A percentile compares a stretch with the other conserved stretches of the same genome.
These are phyloP conservation scores for Ceratobasidium sp. DNA, from an alignment of 1,284 basidiomycete genomes.

Conservation along the genomic window DNA sequence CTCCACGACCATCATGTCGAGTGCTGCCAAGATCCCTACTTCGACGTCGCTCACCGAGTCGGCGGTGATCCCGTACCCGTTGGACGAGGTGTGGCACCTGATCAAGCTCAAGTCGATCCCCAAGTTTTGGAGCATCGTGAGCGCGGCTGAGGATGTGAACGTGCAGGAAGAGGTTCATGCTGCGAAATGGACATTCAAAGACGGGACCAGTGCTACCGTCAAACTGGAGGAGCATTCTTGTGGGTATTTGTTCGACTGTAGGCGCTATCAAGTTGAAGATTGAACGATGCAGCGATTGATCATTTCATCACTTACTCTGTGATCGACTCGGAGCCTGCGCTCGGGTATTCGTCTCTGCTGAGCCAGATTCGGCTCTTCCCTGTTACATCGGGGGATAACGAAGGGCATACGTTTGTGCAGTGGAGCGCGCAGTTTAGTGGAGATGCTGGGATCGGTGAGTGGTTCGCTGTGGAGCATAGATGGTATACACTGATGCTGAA, in stretches of 20 bases:
- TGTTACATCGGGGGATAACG: conserved; percentile 19
- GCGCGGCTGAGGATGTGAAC: conserved; percentile 30
- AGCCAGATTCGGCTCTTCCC: conserved; percentile 36
- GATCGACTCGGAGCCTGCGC: conserved; percentile 25
- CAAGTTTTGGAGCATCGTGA: conserved; percentile 29
- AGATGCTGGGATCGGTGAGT: conserved; percentile 32
- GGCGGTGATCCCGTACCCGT: conserved; percentile 28
- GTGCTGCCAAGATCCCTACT: conserved; percentile 5
- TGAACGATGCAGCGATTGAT: conserved; percentile 14
- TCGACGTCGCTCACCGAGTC: conserved; percentile 32
- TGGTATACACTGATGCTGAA: background rate
- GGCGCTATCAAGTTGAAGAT: background rate
- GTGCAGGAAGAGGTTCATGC: conserved; percentile 23
- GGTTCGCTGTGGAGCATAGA: background rate
- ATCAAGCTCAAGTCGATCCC: conserved; percentile 38
- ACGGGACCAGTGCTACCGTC: conserved; percentile 12
- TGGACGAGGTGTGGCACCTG: conserved; percentile 32
- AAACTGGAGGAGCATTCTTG: conserved; percentile 36
- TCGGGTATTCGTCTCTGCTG: conserved; percentile 29
- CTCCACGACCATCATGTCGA: conserved; percentile 8
- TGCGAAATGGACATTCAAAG: conserved; percentile 32
- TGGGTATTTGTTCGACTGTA: background rate
- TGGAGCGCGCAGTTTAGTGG: conserved; percentile 36
- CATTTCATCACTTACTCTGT: conserved; percentile 36
- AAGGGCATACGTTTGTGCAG: conserved; percentile 32